A percentile compares a stretch with the other conserved stretches of the same genome.
These are phyloP conservation scores for Penicillium olsonii DNA, from an alignment of 2,329 filamentous ascomycete species.

Conservation along the genomic window DNA sequence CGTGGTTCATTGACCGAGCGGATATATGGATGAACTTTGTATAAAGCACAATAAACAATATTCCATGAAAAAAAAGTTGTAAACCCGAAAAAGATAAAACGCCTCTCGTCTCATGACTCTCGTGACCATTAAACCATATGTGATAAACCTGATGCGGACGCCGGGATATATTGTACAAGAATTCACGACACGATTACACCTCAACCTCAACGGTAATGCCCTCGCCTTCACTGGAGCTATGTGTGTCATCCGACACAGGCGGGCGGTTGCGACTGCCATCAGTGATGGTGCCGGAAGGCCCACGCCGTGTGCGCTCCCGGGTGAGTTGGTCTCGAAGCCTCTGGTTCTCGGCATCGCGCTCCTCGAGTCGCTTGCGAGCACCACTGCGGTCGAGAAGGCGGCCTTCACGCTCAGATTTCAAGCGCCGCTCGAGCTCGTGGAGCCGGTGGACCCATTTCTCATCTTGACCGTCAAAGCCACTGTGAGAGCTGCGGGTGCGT, in stretches of 20 bases:
- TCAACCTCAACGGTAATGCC: conserved; percentile 42
- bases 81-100: conserved; percentile 13
- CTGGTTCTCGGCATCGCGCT: conserved; percentile 72
- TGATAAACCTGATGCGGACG: conserved; percentile 8
- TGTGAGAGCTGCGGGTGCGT: conserved; percentile 24
- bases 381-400: conserved; percentile 80
- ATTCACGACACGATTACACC: conserved; percentile 24
- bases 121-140: conserved; percentile 20
- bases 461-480: conserved; percentile 56
- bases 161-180: conserved; percentile 1
- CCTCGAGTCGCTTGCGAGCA: conserved; percentile 76
- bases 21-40: conserved; percentile 13
- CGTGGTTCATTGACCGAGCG: not conserved
- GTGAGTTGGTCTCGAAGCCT: conserved; percentile 67
- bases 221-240: conserved; percentile 41
- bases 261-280: conserved; percentile 21
- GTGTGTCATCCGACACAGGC: conserved; percentile 29
- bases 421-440: conserved; percentile 80
- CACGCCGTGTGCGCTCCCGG: conserved; percentile 51
- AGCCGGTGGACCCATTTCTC: conserved; percentile 78
- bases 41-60: conserved; percentile 18
- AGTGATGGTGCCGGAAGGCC: conserved; percentile 24
- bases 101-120: conserved; percentile 18
- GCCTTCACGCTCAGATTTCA: conserved; percentile 88
- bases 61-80: not conserved